Conservation (phyloP, 1,284 basidiomycete species). For the Cryptococcus sp. region DNA sequence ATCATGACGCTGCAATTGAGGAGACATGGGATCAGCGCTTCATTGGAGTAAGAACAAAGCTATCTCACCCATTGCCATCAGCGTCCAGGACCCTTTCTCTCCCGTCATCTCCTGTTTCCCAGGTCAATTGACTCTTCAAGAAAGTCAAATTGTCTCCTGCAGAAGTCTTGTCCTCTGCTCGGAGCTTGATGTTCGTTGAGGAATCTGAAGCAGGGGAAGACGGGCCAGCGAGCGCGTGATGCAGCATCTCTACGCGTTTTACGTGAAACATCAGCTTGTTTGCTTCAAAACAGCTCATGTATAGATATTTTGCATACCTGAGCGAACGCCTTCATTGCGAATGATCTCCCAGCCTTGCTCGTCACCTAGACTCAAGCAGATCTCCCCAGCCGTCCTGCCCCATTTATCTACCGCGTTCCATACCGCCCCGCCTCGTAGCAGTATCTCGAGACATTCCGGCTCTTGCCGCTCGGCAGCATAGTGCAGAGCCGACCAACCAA, state of each 20-base stretch:
- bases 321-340: conserved; percentile 80
- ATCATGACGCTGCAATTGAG: conserved; percentile 73
- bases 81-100: conserved; percentile 65
- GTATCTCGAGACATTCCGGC: conserved; percentile 61
- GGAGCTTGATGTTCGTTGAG: conserved; percentile 39
- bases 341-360: conserved; percentile 70
- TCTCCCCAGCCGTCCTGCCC: conserved; percentile 80
- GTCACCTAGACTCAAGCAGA: conserved; percentile 82
- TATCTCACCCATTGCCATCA: conserved; percentile 68
- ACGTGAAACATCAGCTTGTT: not conserved
- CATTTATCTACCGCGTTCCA: conserved; percentile 89
- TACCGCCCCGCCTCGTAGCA: conserved; percentile 79
- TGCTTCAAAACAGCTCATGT: not conserved
- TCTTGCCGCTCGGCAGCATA: conserved; percentile 80
- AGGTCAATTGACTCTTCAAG: conserved; percentile 70
- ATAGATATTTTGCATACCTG: conserved; percentile 63
- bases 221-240: conserved; percentile 39
- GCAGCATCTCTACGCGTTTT: conserved; percentile 53
- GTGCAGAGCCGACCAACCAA: conserved; percentile 81
- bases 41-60: conserved; percentile 27
- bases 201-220: conserved; percentile 19
- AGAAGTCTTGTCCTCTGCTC: conserved; percentile 63
- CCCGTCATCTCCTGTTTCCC: conserved; percentile 69
- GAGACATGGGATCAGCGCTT: not conserved
- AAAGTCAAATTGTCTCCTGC: conserved; percentile 75